phyloP scores from a whole-genome alignment of 805 yeast genomes.

The Grigorovia humatica region DNA sequence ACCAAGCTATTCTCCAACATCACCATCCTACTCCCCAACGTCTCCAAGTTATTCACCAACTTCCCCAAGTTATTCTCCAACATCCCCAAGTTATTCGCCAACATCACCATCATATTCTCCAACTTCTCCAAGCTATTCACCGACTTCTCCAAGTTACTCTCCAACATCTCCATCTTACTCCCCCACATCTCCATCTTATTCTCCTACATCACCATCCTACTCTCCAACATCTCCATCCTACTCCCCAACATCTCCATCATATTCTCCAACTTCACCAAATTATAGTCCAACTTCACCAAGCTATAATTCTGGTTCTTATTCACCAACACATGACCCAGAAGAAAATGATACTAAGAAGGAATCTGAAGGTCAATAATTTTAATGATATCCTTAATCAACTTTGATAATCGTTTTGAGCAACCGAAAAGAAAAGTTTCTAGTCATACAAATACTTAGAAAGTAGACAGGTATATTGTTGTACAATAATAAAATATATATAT shows the following conservation, averaged over 20 bases:
- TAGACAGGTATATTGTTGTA: background rate
- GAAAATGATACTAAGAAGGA: constrained; percentile 9
- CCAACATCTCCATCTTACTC: constrained; percentile 42
- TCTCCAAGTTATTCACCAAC: constrained; percentile 60
- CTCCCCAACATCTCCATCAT: constrained; percentile 37
- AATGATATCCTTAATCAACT: background rate
- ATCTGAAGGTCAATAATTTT: background rate
- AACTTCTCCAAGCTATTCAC: constrained; percentile 59
- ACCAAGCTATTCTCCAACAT: constrained; percentile 70
- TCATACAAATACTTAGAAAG: background rate
- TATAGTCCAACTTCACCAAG: constrained; percentile 58
- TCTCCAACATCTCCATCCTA: constrained; percentile 49
- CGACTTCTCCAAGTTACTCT: constrained; percentile 50
- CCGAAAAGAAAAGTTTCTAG: background rate
- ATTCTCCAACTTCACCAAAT: constrained; percentile 56
- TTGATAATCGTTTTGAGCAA: no score
- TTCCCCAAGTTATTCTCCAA: constrained; percentile 55
- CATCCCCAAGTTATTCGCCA: constrained; percentile 63
- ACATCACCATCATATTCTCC: constrained; percentile 68
- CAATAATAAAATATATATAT: background rate
- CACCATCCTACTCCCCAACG: constrained; percentile 63
- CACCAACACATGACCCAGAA: constrained; percentile 31
- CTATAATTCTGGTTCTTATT: constrained; percentile 46
- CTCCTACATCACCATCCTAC: constrained; percentile 55
- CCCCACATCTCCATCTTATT: constrained; percentile 58